Conservation (phyloP, 768 basidiomycete genomes). For the Mycena capillaripes region DNA sequence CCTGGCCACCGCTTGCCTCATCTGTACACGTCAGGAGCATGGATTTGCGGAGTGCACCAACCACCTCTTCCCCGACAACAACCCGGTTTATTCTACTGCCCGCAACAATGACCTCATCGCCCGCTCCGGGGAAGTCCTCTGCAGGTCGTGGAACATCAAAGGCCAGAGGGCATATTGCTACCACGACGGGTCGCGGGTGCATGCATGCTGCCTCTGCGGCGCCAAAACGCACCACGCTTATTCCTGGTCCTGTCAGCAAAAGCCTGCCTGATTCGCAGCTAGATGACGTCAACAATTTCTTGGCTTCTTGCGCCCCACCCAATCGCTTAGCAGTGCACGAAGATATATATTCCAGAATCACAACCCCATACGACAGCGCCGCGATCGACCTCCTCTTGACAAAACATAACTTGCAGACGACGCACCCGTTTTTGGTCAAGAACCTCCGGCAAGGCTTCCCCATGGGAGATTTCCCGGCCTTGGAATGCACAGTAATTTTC, state of each 20-base stretch:
- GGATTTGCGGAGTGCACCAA: not conserved
- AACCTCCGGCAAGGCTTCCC: constrained; percentile 33
- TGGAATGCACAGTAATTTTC: not conserved
- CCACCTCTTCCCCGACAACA: not conserved
- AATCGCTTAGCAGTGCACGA: not conserved
- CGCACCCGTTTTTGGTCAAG: not conserved
- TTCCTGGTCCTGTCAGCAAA: not conserved
- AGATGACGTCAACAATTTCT: not conserved
- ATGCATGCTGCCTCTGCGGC: constrained; percentile 9
- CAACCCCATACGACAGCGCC: not conserved
- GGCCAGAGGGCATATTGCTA: not conserved
- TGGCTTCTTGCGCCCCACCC: not conserved
- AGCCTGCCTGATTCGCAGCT: not conserved
- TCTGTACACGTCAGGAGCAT: not conserved
- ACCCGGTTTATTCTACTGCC: not conserved
- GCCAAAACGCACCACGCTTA: not conserved
- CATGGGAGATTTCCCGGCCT: constrained; percentile 28
- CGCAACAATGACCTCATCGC: not conserved
- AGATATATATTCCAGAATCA: not conserved
- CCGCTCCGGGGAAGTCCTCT: not conserved
- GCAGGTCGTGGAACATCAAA: not conserved
- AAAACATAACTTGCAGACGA: not conserved
- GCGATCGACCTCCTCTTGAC: not conserved
- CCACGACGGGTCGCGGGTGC: not conserved
- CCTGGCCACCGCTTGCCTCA: not conserved